Conservation (phyloP, 2,329 filamentous ascomycete species). For the Exophiala calicioides region DNA sequence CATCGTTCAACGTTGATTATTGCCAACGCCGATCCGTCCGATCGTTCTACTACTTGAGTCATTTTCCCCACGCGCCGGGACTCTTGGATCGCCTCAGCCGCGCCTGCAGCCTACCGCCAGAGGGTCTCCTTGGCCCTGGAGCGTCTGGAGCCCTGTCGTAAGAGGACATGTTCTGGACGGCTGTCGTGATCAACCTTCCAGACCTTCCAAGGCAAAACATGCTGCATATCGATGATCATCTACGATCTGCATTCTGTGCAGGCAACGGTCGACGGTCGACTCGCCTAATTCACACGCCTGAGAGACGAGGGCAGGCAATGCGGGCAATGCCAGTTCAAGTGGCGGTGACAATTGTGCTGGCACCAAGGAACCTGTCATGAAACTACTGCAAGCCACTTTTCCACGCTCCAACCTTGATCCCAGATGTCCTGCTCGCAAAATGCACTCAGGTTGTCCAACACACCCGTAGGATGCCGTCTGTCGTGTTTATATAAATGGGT, state of each 20-base stretch:
- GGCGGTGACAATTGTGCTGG: slow-evolving; percentile 21
- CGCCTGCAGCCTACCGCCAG: slow-evolving; percentile 6
- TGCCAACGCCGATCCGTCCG: too few relatives aligned
- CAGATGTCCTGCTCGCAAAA: slow-evolving; percentile 2
- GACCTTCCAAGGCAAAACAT: slow-evolving; percentile 14
- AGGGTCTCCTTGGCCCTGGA: too few relatives aligned
- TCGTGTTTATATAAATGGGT: not conserved
- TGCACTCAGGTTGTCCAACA: too few relatives aligned
- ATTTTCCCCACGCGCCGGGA: slow-evolving; percentile 11
- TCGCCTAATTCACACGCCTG: too few relatives aligned
- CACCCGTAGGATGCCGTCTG: too few relatives aligned
- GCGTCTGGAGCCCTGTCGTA: not conserved
- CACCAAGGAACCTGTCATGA: slow-evolving; percentile 10
- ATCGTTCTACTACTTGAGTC: too few relatives aligned
- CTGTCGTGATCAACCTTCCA: too few relatives aligned
- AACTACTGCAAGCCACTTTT: slow-evolving; percentile 25
- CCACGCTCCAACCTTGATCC: slow-evolving; percentile 13
- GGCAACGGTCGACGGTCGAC: not conserved
- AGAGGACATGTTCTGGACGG: slow-evolving; percentile 24
- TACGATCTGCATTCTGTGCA: slow-evolving; percentile 13
- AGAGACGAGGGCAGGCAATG: not conserved
- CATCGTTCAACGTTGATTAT: too few relatives aligned
- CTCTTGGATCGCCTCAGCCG: slow-evolving; percentile 17
- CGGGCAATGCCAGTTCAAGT: slow-evolving; percentile 13
- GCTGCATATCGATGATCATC: slow-evolving; percentile 12